Conservation (phyloP, 495 filamentous ascomycete species). For the Tuber melanosporum region DNA sequence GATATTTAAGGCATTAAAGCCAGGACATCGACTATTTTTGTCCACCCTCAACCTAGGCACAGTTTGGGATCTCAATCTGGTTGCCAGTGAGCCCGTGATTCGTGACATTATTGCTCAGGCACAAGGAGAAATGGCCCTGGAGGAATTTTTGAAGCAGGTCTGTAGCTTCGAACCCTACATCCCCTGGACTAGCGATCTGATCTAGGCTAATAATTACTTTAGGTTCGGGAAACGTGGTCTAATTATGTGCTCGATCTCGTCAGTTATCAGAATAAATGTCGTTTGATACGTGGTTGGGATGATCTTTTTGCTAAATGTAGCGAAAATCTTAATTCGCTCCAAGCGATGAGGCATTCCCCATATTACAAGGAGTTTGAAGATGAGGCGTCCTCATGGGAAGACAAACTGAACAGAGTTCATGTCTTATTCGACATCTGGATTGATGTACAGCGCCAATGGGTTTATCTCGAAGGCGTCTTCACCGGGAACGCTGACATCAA, state of each 20-base stretch:
- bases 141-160: conserved; percentile 91
- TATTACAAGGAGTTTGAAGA: conserved; percentile 99
- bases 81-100: conserved; percentile 75
- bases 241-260: conserved; percentile 90
- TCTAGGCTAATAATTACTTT: conserved; percentile 11
- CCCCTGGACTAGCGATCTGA: background rate
- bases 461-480: conserved; percentile 97
- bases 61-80: conserved; percentile 94
- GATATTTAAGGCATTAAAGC: conserved; percentile 91
- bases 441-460: conserved; percentile 98
- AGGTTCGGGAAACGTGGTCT: conserved; percentile 86
- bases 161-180: background rate
- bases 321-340: conserved; percentile 92
- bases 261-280: conserved; percentile 94
- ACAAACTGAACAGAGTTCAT: conserved; percentile 94
- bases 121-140: conserved; percentile 95
- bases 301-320: conserved; percentile 98
- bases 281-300: conserved; percentile 95
- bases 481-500: conserved; percentile 98
- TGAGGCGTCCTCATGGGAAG: conserved; percentile 92
- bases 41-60: conserved; percentile 91
- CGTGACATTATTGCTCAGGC: conserved; percentile 89
- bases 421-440: conserved; percentile 99
- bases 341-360: conserved; percentile 97
- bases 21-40: conserved; percentile 80